Base-by-base conservation (phyloP, 352 stramenopile species). In the Phytopythium sindhum region DNA sequence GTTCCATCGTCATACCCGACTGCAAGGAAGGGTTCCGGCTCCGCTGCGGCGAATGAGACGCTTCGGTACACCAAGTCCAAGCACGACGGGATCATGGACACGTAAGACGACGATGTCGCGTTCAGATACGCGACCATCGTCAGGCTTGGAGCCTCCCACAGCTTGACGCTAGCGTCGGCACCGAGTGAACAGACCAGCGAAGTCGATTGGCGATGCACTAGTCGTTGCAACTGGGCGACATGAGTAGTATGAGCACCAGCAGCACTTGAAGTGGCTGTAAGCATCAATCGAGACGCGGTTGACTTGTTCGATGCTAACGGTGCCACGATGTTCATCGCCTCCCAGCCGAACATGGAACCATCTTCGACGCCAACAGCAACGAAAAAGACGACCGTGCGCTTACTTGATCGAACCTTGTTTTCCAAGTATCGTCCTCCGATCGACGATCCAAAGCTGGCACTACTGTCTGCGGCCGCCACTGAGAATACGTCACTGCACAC, bases 1-100 rank as follows among this genome's bases (percentile, higher is more conserved):
- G 56, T 57, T 5, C 83, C 83, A 65, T 91, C 80, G 48, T 90
- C 78, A 47, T 75, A 91, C 1, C 80, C 83, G 23, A 86, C 74
- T 9, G 31, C 63, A 19, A 81, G 50, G 31, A 56, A 71, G 7
- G 62, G 11, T 1, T 60, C 15, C 28, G 12, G 11, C 6, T 26
- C 33, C 8, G 19, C 29, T 21, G 29, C 0, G 29, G 33, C 7
- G 0, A 31, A 29, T 31, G 4, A 23, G 8, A 21, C 11, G 5
- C 44, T 21, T 19, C 42, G 35, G 14, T 55, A 52, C 11, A 88
- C 44, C 11, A 75, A 26, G 24, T 69, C 51, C 26, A 86, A 65
- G 55, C 80, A 86, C 3, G 78, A 83, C 28, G 76, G 69, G 57
- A 54, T 15, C 26, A 75, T 64, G 9, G 51, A 65, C 8, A 73